Evolutionary conservation across 768 basidiomycete species (phyloP).

Genomic region (Fistulinella prunicolor): DNA sequence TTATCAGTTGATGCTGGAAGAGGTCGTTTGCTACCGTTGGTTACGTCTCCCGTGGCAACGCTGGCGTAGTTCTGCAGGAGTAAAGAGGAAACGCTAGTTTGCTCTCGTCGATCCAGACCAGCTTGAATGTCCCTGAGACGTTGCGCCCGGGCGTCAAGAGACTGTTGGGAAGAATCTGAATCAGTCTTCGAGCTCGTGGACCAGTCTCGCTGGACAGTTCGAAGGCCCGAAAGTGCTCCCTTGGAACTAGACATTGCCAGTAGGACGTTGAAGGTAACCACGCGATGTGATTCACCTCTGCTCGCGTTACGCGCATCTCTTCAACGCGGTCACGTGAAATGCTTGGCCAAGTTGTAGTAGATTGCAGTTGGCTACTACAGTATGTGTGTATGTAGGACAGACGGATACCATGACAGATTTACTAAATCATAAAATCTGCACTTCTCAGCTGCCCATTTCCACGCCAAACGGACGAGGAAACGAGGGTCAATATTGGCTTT

Average conservation of each 20-base stretch:
- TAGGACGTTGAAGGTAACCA: not conserved
- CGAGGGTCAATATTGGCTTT: conserved; percentile 56
- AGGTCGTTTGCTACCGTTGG: conserved; percentile 36
- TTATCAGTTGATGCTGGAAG: conserved; percentile 17
- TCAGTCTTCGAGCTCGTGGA: conserved; percentile 43
- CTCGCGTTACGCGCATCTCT: not conserved
- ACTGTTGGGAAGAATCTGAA: conserved; percentile 20
- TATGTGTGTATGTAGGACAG: conserved; percentile 40
- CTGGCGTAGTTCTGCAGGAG: conserved; percentile 13
- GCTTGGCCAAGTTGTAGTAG: no score
- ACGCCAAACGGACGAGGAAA: conserved; percentile 53
- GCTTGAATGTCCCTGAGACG: conserved; percentile 61
- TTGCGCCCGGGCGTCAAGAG: conserved; percentile 25
- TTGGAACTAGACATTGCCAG: conserved; percentile 32
- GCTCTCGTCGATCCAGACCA: conserved; percentile 46
- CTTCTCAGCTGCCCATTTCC: conserved; percentile 48
- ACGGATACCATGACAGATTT: conserved; percentile 35
- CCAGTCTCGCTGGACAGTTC: conserved; percentile 61
- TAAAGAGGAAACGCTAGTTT: conserved; percentile 15
- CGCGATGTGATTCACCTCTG: not conserved
- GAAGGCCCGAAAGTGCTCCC: conserved; percentile 53
- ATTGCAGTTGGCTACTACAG: no score
- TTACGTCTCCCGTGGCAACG: conserved; percentile 14
- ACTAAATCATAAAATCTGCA: conserved; percentile 31
- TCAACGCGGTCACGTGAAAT: conserved; percentile 25